These are phyloP conservation scores for Alternaria incomplexa DNA, from an alignment of 2,329 filamentous ascomycete species.

Conservation along the genomic window DNA sequence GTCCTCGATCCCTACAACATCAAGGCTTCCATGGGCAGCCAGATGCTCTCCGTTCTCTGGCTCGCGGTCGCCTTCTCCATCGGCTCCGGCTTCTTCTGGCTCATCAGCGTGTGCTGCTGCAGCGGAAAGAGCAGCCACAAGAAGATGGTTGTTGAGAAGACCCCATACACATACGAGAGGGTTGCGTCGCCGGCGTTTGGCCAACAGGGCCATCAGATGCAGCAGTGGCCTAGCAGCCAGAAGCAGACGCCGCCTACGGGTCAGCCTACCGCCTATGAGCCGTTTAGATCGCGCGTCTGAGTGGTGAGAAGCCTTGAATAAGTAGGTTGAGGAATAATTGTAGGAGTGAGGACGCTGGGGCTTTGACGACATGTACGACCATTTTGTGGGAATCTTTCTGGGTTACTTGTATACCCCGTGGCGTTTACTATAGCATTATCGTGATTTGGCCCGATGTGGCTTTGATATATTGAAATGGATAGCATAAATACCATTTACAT, in stretches of 20 bases:
- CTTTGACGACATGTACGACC: slow-evolving; percentile 20
- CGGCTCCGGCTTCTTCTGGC: slow-evolving; percentile 84
- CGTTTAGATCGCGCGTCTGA: slow-evolving; percentile 46
- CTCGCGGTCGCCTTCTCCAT: slow-evolving; percentile 79
- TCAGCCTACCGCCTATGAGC: slow-evolving; percentile 49
- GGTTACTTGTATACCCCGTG: not conserved
- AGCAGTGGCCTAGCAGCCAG: slow-evolving; percentile 23
- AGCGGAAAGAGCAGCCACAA: slow-evolving; percentile 63
- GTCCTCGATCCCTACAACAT: slow-evolving; percentile 76
- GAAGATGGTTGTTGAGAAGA: slow-evolving; percentile 62
- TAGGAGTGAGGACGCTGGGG: not conserved
- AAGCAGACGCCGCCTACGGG: slow-evolving; percentile 29
- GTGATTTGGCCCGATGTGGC: not conserved
- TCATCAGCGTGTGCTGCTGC: slow-evolving; percentile 92
- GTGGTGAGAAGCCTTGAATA: not conserved
- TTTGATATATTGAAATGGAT: not conserved
- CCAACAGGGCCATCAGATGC: slow-evolving; percentile 33
- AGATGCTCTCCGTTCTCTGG: slow-evolving; percentile 78
- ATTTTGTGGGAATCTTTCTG: not conserved
- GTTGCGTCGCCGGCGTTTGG: slow-evolving; percentile 53
- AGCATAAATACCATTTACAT: not conserved
- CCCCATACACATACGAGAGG: slow-evolving; percentile 66
- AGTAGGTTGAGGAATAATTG: not conserved
- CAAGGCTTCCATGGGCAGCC: slow-evolving; percentile 67
- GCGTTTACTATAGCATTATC: not conserved